Evolutionary conservation across 148 eudicot species (phyloP), one percentile per base, ranked within the genome.

Genomic region (Linanthus parryae): DNA sequence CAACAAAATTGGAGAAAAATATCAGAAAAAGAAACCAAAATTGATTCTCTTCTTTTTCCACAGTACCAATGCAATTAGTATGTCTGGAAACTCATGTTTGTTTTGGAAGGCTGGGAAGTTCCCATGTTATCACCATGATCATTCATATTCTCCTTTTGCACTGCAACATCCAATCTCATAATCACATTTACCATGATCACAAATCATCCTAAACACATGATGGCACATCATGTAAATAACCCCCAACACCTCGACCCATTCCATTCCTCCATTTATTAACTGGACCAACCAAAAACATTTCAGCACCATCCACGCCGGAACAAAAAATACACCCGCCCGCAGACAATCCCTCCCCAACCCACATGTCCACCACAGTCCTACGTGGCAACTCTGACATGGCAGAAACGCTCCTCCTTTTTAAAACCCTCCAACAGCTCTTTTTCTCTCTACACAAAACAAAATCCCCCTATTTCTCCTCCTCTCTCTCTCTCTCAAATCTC

Each of bases 291-390:
- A 21, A 41, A 2, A 6, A 17, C 12, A 18, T 41, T 3, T 17
- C 45, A 13, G 10, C 22, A 5, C 20, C 5, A 41, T 17, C 12
- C 21, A 41, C 24, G 8, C n/a, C n/a, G n/a, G n/a, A n/a, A n/a
- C n/a, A n/a, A n/a, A n/a, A n/a, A n/a, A n/a, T n/a, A n/a, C n/a
- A n/a, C n/a, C n/a, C n/a, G n/a, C n/a, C n/a, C n/a, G n/a, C n/a
- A n/a, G n/a, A n/a, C n/a, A n/a, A n/a, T n/a, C n/a, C n/a, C n/a
- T n/a, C n/a, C n/a, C n/a, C n/a, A n/a, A n/a, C n/a, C 48, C 26
- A 44, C 48, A 16, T 44, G 26, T 33, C 49, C 61, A 43, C 20
- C 61, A 18, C 29, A 28, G 40, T 15, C 41, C 8, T 44, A 43
- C 61, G 51, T 57, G 61, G 13, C 24, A 18, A 14, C 8, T 20